A percentile compares a stretch with the other conserved stretches of the same genome.
Conservation (phyloP, 768 basidiomycete species). For the Postia placenta region DNA sequence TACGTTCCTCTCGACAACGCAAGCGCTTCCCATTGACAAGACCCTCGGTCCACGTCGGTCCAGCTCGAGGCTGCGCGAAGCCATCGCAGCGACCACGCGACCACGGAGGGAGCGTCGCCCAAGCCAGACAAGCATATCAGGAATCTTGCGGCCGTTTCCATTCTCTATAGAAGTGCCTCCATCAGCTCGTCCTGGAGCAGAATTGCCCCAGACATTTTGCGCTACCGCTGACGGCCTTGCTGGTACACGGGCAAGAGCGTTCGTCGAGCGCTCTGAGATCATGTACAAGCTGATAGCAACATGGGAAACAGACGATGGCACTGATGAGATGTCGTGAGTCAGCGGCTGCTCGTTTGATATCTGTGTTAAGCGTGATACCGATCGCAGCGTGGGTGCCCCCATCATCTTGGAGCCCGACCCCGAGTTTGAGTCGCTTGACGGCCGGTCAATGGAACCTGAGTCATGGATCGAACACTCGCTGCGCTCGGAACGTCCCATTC, state of each 20-base stretch:
- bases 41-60: conserved; percentile 17
- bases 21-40: conserved; percentile 17
- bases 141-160: conserved; percentile 24
- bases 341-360: not conserved
- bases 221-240: conserved; percentile 27
- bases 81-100: conserved; percentile 21
- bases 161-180: conserved; percentile 56
- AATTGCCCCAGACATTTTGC: conserved; percentile 56
- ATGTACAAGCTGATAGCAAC: conserved; percentile 48
- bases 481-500: conserved; percentile 50
- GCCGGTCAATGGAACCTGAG: conserved; percentile 33
- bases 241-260: conserved; percentile 19
- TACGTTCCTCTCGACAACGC: conserved; percentile 20
- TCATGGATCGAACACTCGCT: conserved; percentile 70
- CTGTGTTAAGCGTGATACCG: conserved; percentile 3
- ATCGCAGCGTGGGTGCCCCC: conserved; percentile 55
- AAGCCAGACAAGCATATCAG: conserved; percentile 13
- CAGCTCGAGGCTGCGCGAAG: conserved; percentile 19
- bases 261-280: conserved; percentile 36
- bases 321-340: conserved; percentile 42
- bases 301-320: conserved; percentile 52
- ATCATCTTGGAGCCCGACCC: conserved; percentile 53
- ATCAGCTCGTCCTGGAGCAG: conserved; percentile 43
- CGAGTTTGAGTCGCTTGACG: conserved; percentile 55
- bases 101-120: conserved; percentile 12